These are phyloP conservation scores for Nematocida sp. DNA, from an alignment of 371 early-diverging fungal species.

Conservation along the genomic window DNA sequence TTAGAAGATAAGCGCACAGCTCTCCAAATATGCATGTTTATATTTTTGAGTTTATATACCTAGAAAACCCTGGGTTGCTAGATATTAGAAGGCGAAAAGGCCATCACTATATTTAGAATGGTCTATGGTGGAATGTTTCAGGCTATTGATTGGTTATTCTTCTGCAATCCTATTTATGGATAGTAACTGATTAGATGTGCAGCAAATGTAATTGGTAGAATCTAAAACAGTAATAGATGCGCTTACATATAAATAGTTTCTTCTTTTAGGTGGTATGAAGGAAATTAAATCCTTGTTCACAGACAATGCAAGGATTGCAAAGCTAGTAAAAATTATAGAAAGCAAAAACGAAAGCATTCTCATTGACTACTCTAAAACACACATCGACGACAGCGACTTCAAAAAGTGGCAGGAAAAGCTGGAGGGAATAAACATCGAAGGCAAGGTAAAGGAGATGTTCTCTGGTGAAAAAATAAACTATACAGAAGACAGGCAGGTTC, in stretches of 20 bases:
- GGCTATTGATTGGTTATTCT: background rate
- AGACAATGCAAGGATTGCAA: slow-evolving; percentile 50
- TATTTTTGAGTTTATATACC: too few species aligned
- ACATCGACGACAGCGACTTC: slow-evolving; percentile 56
- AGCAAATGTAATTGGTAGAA: background rate
- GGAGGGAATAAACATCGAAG: slow-evolving; percentile 27
- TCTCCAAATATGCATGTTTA: too few species aligned
- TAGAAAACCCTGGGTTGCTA: too few species aligned
- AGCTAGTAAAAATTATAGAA: slow-evolving; percentile 35
- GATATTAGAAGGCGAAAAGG: too few species aligned
- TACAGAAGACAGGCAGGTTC: slow-evolving; percentile 90
- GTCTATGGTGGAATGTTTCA: background rate
- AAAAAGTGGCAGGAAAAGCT: slow-evolving; percentile 11
- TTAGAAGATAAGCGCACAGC: too few species aligned
- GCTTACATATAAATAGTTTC: slow-evolving; percentile 10
- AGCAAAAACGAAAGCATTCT: slow-evolving; percentile 57
- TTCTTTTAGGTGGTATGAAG: slow-evolving; percentile 29
- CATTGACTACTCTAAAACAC: slow-evolving; percentile 69
- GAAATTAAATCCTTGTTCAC: slow-evolving; percentile 46
- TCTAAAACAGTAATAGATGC: slow-evolving; percentile 8
- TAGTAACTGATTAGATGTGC: background rate
- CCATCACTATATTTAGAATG: too few species aligned
- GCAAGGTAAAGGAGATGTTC: slow-evolving; percentile 77
- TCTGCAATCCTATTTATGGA: background rate
- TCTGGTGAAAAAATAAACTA: slow-evolving; percentile 89